phyloP scores from a whole-genome alignment of 345 rosid species.

The Litchi chinensis region DNA sequence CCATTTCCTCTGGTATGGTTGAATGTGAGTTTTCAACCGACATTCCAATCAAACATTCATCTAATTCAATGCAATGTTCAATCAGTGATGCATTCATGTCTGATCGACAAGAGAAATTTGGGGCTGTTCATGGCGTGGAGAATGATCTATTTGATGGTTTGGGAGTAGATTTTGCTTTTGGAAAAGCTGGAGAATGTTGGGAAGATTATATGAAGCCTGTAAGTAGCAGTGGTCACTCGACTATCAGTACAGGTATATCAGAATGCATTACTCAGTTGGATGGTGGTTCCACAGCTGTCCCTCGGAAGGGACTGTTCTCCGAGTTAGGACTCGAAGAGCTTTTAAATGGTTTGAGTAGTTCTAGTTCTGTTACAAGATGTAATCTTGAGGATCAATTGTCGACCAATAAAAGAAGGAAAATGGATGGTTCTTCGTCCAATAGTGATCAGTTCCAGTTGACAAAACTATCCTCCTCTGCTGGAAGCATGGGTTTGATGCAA shows the following conservation, averaged over 20 bases:
- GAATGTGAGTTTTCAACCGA: conserved; percentile 25
- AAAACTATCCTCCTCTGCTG: conserved; percentile 36
- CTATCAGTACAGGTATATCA: conserved; percentile 28
- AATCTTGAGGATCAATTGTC: conserved; percentile 41
- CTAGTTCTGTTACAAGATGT: conserved; percentile 34
- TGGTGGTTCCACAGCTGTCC: conserved; percentile 28
- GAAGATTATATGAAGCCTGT: conserved; percentile 36
- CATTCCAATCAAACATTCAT: conserved; percentile 26
- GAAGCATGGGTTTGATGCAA: conserved; percentile 30
- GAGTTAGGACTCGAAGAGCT: conserved; percentile 75
- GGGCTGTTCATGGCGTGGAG: conserved; percentile 32
- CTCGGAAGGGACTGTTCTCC: conserved; percentile 70
- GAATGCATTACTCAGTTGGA: conserved; percentile 36
- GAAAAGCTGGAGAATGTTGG: conserved; percentile 27
- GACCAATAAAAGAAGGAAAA: conserved; percentile 50
- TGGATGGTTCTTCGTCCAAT: conserved; percentile 42
- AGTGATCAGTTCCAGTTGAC: conserved; percentile 29
- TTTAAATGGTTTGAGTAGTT: conserved; percentile 42
- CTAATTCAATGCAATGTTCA: conserved; percentile 32
- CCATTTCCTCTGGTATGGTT: conserved; percentile 26
- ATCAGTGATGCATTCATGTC: conserved; percentile 17
- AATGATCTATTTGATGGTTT: conserved; percentile 51
- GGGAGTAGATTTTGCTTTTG: conserved; percentile 37
- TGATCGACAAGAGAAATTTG: conserved; percentile 27
- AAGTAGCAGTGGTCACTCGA: conserved; percentile 8